phyloP scores from a whole-genome alignment of 2,329 filamentous ascomycete genomes.

The Beauveria pseudobassiana region DNA sequence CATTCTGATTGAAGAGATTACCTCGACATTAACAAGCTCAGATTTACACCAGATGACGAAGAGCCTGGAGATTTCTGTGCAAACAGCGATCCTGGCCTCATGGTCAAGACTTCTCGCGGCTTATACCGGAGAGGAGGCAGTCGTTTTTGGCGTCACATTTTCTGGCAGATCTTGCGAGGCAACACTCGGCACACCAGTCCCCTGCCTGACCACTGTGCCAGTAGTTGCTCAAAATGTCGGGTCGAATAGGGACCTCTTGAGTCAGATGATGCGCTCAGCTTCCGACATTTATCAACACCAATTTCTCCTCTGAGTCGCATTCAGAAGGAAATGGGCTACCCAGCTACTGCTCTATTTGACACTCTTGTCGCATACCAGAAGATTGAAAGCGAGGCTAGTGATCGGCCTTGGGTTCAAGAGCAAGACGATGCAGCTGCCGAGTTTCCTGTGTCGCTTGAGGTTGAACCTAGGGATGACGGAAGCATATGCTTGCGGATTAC shows the following conservation, averaged over 20 bases:
- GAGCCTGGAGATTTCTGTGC: conserved; percentile 58
- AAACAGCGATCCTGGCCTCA: conserved; percentile 66
- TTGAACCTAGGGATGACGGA: conserved; percentile 48
- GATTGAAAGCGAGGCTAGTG: conserved; percentile 21
- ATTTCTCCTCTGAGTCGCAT: conserved; percentile 62
- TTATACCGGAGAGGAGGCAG: conserved; percentile 66
- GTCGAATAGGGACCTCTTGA: conserved; percentile 50
- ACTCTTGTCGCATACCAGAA: conserved; percentile 82
- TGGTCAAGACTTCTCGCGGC: conserved; percentile 70
- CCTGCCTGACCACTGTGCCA: conserved; percentile 76
- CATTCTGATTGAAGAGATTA: conserved; percentile 26
- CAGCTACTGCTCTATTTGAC: conserved; percentile 66
- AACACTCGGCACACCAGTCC: conserved; percentile 58
- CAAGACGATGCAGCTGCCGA: conserved; percentile 65
- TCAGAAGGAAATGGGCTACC: conserved; percentile 61
- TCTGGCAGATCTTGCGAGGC: conserved; percentile 62
- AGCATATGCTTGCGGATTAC: conserved; percentile 58
- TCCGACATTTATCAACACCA: conserved; percentile 60
- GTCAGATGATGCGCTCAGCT: conserved; percentile 59
- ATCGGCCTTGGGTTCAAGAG: conserved; percentile 48
- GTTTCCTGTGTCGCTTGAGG: conserved; percentile 74
- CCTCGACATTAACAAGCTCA: conserved; percentile 31
- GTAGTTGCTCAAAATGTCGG: conserved; percentile 50
- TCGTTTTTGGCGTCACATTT: conserved; percentile 74
- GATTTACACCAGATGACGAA: conserved; percentile 50